A percentile compares a stretch with the other conserved stretches of the same genome.
Evolutionary conservation across 1,284 basidiomycete genomes (phyloP).

Genomic region (Kalmanozyma brasiliensis): DNA sequence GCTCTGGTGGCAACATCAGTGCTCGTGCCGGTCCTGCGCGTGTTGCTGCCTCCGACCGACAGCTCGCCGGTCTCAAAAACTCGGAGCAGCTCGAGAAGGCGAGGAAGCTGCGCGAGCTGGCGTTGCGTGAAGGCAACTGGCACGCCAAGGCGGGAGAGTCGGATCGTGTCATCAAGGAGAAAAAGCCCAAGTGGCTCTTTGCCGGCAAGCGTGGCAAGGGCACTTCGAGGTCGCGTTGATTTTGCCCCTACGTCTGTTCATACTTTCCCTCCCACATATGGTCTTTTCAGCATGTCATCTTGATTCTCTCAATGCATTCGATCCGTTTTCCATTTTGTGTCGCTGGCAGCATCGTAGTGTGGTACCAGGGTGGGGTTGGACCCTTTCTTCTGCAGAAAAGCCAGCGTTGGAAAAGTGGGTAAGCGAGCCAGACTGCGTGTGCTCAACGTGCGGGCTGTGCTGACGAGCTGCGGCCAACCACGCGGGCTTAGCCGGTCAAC

Average conservation of each 20-base stretch:
- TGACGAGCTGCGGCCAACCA: neutral
- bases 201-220: constrained; percentile 66
- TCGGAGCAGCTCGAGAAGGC: constrained; percentile 62
- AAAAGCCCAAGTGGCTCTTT: constrained; percentile 66
- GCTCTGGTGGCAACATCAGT: constrained; percentile 56
- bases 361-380: too few relatives aligned
- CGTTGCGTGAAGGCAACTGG: constrained; percentile 58
- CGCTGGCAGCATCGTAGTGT: too few relatives aligned
- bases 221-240: constrained; percentile 57
- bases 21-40: constrained; percentile 63
- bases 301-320: constrained; percentile 17
- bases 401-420: too few relatives aligned
- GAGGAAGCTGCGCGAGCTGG: constrained; percentile 55
- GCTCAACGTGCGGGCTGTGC: constrained; percentile 7
- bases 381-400: too few relatives aligned
- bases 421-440: too few relatives aligned
- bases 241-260: neutral
- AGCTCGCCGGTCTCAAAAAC: constrained; percentile 58
- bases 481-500: constrained; percentile 1
- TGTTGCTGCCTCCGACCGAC: constrained; percentile 60
- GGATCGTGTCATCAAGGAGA: constrained; percentile 64
- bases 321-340: neutral
- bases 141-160: constrained; percentile 64
- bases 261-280: constrained; percentile 2
- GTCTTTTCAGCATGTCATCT: constrained; percentile 19